A percentile compares a stretch with the other conserved stretches of the same genome.
These are phyloP conservation scores for Cercospora canescens DNA, from an alignment of 2,329 filamentous ascomycete genomes.

Conservation along the genomic window DNA sequence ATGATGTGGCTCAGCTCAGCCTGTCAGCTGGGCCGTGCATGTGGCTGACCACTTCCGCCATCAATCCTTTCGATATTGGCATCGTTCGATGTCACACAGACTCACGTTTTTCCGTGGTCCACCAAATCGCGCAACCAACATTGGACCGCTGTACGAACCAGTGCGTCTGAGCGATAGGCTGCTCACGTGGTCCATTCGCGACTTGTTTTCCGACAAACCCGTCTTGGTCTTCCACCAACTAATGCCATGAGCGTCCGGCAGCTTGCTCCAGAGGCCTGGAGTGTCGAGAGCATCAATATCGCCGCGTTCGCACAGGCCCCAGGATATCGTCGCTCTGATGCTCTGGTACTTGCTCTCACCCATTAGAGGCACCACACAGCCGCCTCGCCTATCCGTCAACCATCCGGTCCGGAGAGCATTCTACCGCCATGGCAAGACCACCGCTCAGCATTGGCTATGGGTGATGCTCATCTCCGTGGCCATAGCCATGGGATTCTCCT, in stretches of 20 bases:
- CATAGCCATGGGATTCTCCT: slow-evolving; percentile 68
- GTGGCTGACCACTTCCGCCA: neutral
- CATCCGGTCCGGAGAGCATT: slow-evolving; percentile 68
- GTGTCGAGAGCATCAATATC: neutral
- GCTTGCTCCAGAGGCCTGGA: slow-evolving; percentile 4
- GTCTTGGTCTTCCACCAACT: neutral
- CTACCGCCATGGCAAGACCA: slow-evolving; percentile 68
- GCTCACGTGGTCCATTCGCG: neutral
- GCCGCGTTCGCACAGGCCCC: neutral
- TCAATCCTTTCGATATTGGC: neutral
- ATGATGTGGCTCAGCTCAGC: neutral
- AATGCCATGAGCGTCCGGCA: neutral
- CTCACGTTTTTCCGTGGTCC: neutral
- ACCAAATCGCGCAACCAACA: neutral
- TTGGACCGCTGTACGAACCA: neutral
- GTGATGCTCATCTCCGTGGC: slow-evolving; percentile 74
- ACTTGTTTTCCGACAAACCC: neutral
- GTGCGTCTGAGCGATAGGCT: neutral
- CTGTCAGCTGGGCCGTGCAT: neutral
- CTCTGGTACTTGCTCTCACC: slow-evolving; percentile 64
- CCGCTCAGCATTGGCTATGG: slow-evolving; percentile 71
- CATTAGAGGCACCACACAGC: slow-evolving; percentile 74
- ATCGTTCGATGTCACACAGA: neutral
- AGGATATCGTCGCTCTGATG: slow-evolving; percentile 25
- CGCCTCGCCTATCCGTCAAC: slow-evolving; percentile 62